Base-by-base conservation (phyloP, 495 filamentous ascomycete genomes). In the Neurospora sp. region DNA sequence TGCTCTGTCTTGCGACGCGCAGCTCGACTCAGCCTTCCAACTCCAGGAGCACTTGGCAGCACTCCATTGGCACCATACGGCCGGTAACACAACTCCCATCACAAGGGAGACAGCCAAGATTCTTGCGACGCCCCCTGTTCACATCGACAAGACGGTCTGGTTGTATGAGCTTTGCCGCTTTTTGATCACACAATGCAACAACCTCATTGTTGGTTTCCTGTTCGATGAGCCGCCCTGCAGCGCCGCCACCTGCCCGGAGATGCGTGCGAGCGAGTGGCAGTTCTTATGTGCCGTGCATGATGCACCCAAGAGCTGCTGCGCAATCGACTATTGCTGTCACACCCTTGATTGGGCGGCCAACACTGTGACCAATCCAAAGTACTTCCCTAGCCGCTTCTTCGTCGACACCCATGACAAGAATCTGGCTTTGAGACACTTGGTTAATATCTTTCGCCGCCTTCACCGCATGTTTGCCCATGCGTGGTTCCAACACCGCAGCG, bases 231-330 rank as follows among this genome's bases (percentile, higher is more conserved):
- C 94, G 6, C 90, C 94, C 8, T 99, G 96, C 82, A 95, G 93
- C 59, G 85, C 92, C 6, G 81, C 85, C 69, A 97, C 96, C 4
- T 99, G 96, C 78, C 93, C 94, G 40, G 96, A 99, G 81, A 99
- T 99, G 96, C 94, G 96, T 74, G 96, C 96, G 3, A 92, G 90
- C 69, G 96, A 99, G 84, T 99, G 96, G 96, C 96, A 99, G 81
- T 99, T 98, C 78, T 89, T 99, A 74, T 99, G 96, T 84, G 96
- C 96, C 45, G 96, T 98, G 0, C 96, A 98, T 80, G 95, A 98
- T 73, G 89, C 92, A 31, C 96, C 96, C 37, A 97, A 98, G 82
- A 88, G 88, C 74, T 99, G 96, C 85, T 97, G 94, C 80, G 96
- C 96, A 3, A 97, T 99, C 78, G 96, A 99, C 81, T 99, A 99